Conservation (phyloP, 1,284 basidiomycete species). For the Taiwanofungus camphoratus region DNA sequence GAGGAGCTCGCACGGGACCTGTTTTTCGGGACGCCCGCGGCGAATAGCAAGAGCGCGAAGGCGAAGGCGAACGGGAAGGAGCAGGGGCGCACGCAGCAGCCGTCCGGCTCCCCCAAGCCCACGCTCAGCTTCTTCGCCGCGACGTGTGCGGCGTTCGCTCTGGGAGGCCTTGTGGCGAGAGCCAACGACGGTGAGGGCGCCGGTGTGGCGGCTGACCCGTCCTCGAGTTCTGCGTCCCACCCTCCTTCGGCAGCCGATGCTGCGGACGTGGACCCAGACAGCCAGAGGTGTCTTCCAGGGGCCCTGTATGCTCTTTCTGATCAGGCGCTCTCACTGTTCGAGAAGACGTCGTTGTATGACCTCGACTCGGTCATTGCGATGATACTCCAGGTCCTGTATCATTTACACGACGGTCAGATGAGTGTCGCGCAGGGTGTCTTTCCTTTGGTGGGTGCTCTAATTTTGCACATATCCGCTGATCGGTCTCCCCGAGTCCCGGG, state of each 20-base stretch:
- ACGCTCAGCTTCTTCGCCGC: slow-evolving; percentile 56
- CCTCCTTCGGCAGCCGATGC: slow-evolving; percentile 6
- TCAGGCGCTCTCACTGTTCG: slow-evolving; percentile 38
- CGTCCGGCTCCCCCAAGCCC: slow-evolving; percentile 27
- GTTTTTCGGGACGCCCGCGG: slow-evolving; percentile 24
- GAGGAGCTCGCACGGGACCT: slow-evolving; percentile 30
- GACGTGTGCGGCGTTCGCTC: slow-evolving; percentile 47
- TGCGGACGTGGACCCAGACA: slow-evolving; percentile 9
- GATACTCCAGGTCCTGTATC: slow-evolving; percentile 48
- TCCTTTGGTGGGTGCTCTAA: slow-evolving; percentile 32
- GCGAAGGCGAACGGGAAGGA: slow-evolving; percentile 6
- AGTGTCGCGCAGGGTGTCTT: slow-evolving; percentile 38
- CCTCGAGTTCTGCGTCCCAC: slow-evolving; percentile 11
- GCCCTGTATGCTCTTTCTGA: slow-evolving; percentile 40
- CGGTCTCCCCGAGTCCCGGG: neutral
- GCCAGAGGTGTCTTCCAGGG: slow-evolving; percentile 25
- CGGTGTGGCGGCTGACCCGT: slow-evolving; percentile 3
- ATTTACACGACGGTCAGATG: slow-evolving; percentile 44
- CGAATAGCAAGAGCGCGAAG: slow-evolving; percentile 12
- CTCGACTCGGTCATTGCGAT: slow-evolving; percentile 46
- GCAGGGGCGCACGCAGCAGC: slow-evolving; percentile 9
- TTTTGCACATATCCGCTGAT: slow-evolving; percentile 3
- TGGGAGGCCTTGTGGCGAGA: slow-evolving; percentile 41
- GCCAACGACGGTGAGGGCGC: slow-evolving; percentile 18
- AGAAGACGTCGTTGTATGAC: slow-evolving; percentile 38